Percentiles rank a stretch among this genome's conserved stretches.
Conservation (phyloP, 345 rosid genomes). For the Sonneratia caseolaris region DNA sequence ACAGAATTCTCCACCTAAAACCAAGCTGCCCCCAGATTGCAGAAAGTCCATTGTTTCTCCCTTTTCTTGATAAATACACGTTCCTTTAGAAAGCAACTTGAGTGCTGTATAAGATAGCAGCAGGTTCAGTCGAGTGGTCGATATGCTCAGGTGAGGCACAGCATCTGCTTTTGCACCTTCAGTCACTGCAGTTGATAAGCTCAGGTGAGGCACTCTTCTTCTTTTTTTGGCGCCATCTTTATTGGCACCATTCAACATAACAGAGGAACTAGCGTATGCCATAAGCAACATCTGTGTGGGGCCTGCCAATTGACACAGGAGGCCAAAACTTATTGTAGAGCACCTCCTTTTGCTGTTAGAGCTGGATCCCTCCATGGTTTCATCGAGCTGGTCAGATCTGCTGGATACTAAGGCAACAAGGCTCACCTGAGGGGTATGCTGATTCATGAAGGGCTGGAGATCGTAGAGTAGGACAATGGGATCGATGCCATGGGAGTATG, state of each 20-base stretch:
- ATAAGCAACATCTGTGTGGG: constrained; percentile 91
- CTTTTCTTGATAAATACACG: too few relatives aligned
- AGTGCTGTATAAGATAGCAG: constrained; percentile 88
- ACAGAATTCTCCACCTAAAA: too few relatives aligned
- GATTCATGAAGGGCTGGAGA: constrained; percentile 68
- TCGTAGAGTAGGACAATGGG: constrained; percentile 82
- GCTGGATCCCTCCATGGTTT: constrained; percentile 79
- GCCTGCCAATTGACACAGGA: constrained; percentile 47
- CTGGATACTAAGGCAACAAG: constrained; percentile 72
- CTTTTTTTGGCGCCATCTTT: constrained; percentile 13
- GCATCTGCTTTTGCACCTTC: constrained; percentile 51
- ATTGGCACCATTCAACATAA: constrained; percentile 70
- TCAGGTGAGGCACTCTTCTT: too few relatives aligned
- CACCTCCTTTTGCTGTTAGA: constrained; percentile 65
- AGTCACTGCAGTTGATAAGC: too few relatives aligned
- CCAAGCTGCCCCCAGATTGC: too few relatives aligned
- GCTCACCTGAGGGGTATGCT: constrained; percentile 93
- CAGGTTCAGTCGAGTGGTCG: constrained; percentile 66
- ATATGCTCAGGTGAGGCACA: constrained; percentile 61
- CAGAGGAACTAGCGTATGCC: constrained; percentile 81
- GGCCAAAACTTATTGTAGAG: constrained; percentile 56
- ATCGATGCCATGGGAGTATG: constrained; percentile 90
- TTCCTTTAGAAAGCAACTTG: constrained; percentile 77
- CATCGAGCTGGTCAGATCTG: constrained; percentile 72
- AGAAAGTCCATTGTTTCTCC: too few relatives aligned